Percentiles rank a stretch among this genome's conserved stretches.
Conservation (phyloP, 2,329 filamentous ascomycete genomes). For the Acrocalymma vagum region DNA sequence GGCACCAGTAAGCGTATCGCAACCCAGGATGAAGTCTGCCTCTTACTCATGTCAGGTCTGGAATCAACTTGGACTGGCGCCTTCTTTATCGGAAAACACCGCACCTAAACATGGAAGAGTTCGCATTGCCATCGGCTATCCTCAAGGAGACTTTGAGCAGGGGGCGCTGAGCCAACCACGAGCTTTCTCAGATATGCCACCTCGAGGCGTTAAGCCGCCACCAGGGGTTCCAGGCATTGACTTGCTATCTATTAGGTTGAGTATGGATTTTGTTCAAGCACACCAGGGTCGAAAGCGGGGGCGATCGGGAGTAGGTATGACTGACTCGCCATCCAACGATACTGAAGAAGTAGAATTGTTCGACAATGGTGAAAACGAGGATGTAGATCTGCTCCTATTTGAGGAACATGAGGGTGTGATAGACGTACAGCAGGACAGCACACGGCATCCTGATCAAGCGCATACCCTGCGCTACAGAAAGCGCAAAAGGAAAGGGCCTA, state of each 20-base stretch:
- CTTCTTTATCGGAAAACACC: conserved; percentile 20
- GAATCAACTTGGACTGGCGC: conserved; percentile 40
- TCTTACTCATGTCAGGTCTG: conserved; percentile 36
- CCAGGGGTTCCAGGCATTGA: conserved; percentile 26
- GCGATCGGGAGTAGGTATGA: conserved; percentile 1
- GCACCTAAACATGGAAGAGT: conserved; percentile 14
- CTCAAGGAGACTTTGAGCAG: conserved; percentile 7
- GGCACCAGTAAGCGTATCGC: conserved; percentile 35
- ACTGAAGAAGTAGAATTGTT: too few relatives aligned
- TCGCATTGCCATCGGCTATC: conserved; percentile 30
- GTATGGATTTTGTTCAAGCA: conserved; percentile 26
- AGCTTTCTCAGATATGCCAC: conserved; percentile 29
- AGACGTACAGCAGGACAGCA: too few relatives aligned
- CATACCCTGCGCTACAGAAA: too few relatives aligned
- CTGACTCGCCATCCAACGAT: too few relatives aligned
- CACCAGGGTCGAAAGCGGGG: conserved; percentile 16
- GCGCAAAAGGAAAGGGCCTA: too few relatives aligned
- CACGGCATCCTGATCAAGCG: too few relatives aligned
- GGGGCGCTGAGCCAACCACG: conserved; percentile 25
- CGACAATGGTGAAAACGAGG: too few relatives aligned
- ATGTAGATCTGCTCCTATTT: too few relatives aligned
- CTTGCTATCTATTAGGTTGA: conserved; percentile 39
- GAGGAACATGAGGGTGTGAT: too few relatives aligned
- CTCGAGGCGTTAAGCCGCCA: conserved; percentile 40
- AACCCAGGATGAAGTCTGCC: neutral